These are phyloP conservation scores for Ophiobolus disseminans DNA, from an alignment of 2,329 filamentous ascomycete genomes.

Conservation along the genomic window DNA sequence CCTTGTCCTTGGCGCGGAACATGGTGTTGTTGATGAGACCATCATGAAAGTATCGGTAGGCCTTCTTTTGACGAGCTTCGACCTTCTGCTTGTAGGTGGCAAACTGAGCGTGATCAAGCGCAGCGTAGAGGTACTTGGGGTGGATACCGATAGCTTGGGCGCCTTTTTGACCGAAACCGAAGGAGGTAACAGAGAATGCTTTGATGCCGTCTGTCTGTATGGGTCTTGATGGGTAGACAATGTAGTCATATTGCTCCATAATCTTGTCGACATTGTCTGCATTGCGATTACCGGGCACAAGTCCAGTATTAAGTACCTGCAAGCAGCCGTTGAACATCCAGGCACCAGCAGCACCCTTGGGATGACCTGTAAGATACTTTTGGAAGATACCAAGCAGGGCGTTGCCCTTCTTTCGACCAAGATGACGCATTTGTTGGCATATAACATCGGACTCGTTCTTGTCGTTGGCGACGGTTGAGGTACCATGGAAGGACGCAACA, in stretches of 20 bases:
- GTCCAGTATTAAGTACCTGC: slow-evolving; percentile 90
- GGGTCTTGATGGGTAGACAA: slow-evolving; percentile 92
- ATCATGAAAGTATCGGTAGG: slow-evolving; percentile 98
- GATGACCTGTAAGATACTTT: slow-evolving; percentile 98
- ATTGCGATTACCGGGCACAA: slow-evolving; percentile 96
- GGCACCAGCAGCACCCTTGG: slow-evolving; percentile 97
- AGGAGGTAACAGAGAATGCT: slow-evolving; percentile 98
- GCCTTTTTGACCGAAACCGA: slow-evolving; percentile 99
- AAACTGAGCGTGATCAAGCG: slow-evolving; percentile 87
- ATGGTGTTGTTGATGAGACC: slow-evolving; percentile 97
- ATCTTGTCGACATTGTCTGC: slow-evolving; percentile 95
- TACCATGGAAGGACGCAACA: slow-evolving; percentile 98
- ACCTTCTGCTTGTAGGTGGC: slow-evolving; percentile 85
- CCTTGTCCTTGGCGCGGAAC: slow-evolving; percentile 92
- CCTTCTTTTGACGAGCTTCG: slow-evolving; percentile 93
- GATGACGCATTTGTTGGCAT: slow-evolving; percentile 92
- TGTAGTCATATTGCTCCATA: slow-evolving; percentile 98
- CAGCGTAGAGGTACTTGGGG: slow-evolving; percentile 92
- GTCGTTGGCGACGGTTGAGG: slow-evolving; percentile 97
- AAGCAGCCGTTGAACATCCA: slow-evolving; percentile 99
- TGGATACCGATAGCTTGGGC: slow-evolving; percentile 97
- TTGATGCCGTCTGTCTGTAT: slow-evolving; percentile 99
- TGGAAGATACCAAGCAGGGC: slow-evolving; percentile 97
- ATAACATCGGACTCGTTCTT: slow-evolving; percentile 99
- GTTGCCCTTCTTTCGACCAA: slow-evolving; percentile 96